Percentiles rank a stretch among this genome's conserved stretches.
phyloP scores from a whole-genome alignment of 1,284 basidiomycete species.

The Ganoderma meredithae region DNA sequence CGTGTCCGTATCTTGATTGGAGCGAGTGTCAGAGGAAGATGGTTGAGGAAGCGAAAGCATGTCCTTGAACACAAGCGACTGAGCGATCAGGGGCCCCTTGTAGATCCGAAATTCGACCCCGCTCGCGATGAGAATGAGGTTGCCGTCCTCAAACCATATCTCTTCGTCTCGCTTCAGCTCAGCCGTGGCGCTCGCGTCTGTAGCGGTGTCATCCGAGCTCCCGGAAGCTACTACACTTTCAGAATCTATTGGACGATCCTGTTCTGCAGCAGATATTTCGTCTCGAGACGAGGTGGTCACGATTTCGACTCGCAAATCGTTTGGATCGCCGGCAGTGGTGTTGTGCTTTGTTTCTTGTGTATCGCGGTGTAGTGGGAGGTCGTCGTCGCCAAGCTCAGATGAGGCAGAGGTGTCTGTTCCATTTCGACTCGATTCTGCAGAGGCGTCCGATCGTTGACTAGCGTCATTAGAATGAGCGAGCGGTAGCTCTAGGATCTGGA shows the following conservation, averaged over 20 bases:
- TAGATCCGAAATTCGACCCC: slow-evolving; percentile 19
- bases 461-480: slow-evolving; percentile 10
- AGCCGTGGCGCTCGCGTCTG: not conserved
- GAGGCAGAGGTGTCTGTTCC: not conserved
- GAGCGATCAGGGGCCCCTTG: slow-evolving; percentile 6
- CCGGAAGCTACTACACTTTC: not conserved
- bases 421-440: not conserved
- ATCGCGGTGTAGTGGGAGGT: not conserved
- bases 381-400: not conserved
- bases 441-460: not conserved
- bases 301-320: not conserved
- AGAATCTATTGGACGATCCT: not conserved
- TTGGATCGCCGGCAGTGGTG: not conserved
- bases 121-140: slow-evolving; percentile 1
- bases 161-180: slow-evolving; percentile 9
- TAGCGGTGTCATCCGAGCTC: not conserved
- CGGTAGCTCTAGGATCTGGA: slow-evolving; percentile 2
- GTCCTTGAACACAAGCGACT: slow-evolving; percentile 14
- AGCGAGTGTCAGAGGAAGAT: not conserved
- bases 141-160: slow-evolving; percentile 17
- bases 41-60: slow-evolving; percentile 21
- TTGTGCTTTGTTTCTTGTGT: not conserved
- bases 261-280: not conserved
- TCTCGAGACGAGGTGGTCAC: no score
- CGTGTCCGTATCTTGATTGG: not conserved